Evolutionary conservation across 2,329 filamentous ascomycete species (phyloP).

Genomic region (Nakataea oryzae): DNA sequence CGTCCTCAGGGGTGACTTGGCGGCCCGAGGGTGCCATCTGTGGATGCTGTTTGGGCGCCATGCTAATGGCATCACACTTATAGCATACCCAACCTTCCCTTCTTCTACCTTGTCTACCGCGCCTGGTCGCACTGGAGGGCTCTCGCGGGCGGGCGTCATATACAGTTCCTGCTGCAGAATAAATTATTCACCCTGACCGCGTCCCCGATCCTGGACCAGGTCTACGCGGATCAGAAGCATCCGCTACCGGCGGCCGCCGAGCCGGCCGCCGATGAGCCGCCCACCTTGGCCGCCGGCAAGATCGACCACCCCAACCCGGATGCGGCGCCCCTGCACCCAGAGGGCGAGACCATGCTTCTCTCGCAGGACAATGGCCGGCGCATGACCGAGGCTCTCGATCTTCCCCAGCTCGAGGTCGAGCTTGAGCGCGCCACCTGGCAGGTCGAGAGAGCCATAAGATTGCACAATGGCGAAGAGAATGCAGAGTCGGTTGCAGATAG

Average conservation of each 20-base stretch:
- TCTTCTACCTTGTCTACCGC: constrained; percentile 90
- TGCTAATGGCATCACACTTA: neutral
- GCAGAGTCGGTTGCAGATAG: neutral
- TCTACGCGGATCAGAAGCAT: constrained; percentile 45
- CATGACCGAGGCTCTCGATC: constrained; percentile 40
- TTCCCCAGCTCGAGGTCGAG: constrained; percentile 62
- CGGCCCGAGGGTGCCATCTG: neutral
- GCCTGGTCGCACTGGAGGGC: constrained; percentile 90
- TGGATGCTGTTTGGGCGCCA: neutral
- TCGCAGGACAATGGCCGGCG: constrained; percentile 20
- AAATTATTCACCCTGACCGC: constrained; percentile 57
- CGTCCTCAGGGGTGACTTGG: neutral
- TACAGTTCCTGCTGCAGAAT: constrained; percentile 71
- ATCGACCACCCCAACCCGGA: constrained; percentile 9
- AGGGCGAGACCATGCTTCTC: constrained; percentile 31
- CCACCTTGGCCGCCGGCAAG: constrained; percentile 5
- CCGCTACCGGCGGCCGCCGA: constrained; percentile 15
- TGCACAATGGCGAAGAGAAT: constrained; percentile 13
- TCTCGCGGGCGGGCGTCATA: constrained; percentile 70
- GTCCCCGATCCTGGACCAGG: constrained; percentile 58
- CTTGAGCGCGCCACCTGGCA: constrained; percentile 65
- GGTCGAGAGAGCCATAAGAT: constrained; percentile 42
- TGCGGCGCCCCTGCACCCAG: constrained; percentile 8
- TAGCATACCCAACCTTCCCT: constrained; percentile 86
- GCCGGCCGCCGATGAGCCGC: constrained; percentile 14